phyloP scores from a whole-genome alignment of 257 asterid species.

The Solanum infundibuliforme region DNA sequence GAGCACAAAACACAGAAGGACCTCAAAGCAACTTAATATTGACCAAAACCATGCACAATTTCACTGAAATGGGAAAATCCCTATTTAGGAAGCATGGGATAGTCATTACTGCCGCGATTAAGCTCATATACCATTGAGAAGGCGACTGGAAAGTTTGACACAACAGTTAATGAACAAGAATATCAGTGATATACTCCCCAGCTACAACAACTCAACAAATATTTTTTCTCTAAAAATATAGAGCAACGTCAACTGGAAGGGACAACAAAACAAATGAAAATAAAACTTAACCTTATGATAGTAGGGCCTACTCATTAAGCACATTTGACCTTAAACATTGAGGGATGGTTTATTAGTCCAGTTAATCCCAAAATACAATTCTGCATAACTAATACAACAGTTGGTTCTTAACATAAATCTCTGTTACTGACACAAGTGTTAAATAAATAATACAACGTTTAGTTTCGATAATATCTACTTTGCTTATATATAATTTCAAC shows the following conservation, averaged over 20 bases:
- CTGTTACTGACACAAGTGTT: background rate
- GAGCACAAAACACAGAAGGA: background rate
- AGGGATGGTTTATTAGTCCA: background rate
- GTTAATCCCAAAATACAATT: background rate
- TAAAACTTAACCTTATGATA: background rate
- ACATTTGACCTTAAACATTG: background rate
- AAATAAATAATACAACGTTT: background rate
- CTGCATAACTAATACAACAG: background rate
- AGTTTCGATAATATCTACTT: background rate
- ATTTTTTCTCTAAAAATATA: background rate
- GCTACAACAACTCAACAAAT: background rate
- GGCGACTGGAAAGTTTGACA: background rate
- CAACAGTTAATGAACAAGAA: background rate
- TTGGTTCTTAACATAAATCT: background rate
- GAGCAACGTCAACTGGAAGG: background rate
- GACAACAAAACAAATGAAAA: background rate
- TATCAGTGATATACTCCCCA: background rate
- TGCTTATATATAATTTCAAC: background rate
- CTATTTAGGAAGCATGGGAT: background rate
- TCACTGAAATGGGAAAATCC: background rate
- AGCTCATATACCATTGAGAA: background rate
- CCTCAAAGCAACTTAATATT: background rate
- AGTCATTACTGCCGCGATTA: background rate
- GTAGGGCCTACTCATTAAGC: background rate
- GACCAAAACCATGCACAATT: background rate